phyloP scores from a whole-genome alignment of 129 eudicot species.

The Apium graveolens region DNA sequence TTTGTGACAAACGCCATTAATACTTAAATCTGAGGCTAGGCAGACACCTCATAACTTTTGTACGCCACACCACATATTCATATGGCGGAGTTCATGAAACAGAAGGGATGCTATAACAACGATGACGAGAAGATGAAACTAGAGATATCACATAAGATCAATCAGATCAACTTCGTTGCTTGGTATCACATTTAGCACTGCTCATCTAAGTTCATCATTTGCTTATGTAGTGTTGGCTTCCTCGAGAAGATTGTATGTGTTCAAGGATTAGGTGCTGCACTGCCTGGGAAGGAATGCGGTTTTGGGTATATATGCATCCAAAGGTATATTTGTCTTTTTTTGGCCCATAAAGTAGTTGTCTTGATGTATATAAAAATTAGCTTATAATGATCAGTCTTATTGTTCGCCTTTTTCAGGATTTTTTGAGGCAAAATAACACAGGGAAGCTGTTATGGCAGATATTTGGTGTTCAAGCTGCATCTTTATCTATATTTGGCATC shows the following conservation, averaged over 20 bases:
- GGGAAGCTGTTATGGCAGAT: constrained; percentile 98
- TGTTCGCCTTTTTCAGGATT: constrained; percentile 47
- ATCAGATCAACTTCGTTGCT: too few species aligned
- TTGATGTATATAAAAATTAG: background rate
- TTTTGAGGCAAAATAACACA: constrained; percentile 85
- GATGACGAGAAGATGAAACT: background rate
- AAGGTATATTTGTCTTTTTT: constrained; percentile 45
- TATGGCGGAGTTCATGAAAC: background rate
- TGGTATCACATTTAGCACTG: background rate
- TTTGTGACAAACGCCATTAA: background rate
- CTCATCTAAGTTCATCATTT: background rate
- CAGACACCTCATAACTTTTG: background rate
- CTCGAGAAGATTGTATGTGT: constrained; percentile 91
- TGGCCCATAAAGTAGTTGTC: background rate
- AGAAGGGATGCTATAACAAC: background rate
- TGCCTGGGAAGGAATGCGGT: constrained; percentile 62
- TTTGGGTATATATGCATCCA: constrained; percentile 99
- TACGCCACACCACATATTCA: background rate
- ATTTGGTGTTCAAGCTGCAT: constrained; percentile 74
- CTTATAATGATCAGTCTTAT: background rate
- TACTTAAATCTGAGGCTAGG: background rate
- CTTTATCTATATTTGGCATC: constrained; percentile 75
- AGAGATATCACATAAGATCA: background rate
- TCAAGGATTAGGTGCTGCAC: constrained; percentile 38
- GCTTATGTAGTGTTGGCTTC: constrained; percentile 83